Percentiles rank a stretch among this genome's conserved stretches.
Conservation (phyloP, 768 basidiomycete genomes). For the Phylloporus sp. region DNA sequence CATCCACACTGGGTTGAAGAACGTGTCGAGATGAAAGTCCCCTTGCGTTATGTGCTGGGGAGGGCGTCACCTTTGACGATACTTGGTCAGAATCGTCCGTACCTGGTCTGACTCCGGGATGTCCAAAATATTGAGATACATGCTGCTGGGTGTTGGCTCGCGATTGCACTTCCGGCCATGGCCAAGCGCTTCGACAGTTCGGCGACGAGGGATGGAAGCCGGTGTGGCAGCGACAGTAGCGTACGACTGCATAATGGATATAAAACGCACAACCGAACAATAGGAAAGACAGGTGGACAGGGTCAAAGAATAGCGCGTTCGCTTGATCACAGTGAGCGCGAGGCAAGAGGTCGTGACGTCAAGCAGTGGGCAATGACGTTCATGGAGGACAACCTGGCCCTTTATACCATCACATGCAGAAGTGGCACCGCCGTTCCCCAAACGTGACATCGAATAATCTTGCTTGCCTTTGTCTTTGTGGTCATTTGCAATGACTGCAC, state of each 20-base stretch:
- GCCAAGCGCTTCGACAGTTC: not conserved
- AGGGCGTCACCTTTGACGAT: not conserved
- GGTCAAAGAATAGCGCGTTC: not conserved
- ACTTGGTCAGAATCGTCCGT: not conserved
- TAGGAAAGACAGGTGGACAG: not conserved
- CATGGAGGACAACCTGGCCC: not conserved
- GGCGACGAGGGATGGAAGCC: not conserved
- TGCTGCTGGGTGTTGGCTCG: not conserved
- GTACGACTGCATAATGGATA: not conserved
- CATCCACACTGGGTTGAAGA: conserved; percentile 40
- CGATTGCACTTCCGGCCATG: not conserved
- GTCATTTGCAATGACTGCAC: not conserved
- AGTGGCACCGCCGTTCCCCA: not conserved
- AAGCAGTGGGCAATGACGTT: not conserved
- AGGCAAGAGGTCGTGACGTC: not conserved
- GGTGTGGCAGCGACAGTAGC: not conserved
- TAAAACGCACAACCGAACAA: not conserved
- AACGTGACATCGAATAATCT: not conserved
- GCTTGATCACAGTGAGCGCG: not conserved
- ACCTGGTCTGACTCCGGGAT: conserved; percentile 1
- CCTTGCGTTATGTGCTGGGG: not conserved
- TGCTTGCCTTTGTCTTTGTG: not conserved
- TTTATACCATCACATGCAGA: conserved; percentile 1
- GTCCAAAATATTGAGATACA: not conserved
- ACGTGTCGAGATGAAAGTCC: conserved; percentile 51